Conservation (phyloP, 75 land plant genomes). For the Cupressus sempervirens region DNA sequence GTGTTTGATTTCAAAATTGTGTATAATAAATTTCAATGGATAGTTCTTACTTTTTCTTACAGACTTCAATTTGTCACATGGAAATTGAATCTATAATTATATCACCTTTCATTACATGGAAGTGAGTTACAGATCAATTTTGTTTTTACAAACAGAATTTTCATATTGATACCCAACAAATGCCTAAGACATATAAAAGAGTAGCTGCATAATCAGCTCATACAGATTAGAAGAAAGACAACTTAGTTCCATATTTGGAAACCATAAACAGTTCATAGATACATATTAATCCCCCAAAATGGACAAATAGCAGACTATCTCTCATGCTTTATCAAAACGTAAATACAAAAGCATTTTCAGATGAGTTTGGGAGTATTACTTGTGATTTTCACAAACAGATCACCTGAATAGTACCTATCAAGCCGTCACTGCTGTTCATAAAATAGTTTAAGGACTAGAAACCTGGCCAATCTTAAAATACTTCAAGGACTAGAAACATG, state of each 20-base stretch:
- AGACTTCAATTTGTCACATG: not conserved
- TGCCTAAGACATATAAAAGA: not conserved
- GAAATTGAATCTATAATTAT: not conserved
- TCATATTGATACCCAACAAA: not conserved
- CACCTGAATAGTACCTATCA: not conserved
- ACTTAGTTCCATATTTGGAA: too few species aligned
- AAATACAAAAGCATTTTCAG: too few species aligned
- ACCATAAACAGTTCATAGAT: too few species aligned
- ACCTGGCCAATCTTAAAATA: not conserved
- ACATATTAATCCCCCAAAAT: too few species aligned
- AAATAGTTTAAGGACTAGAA: conserved; percentile 1
- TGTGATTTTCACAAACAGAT: not conserved
- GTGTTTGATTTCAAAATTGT: conserved; percentile 1
- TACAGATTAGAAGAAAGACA: too few species aligned
- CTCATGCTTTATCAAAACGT: not conserved
- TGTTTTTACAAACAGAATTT: not conserved
- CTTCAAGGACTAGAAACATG: not conserved
- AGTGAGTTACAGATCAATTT: not conserved
- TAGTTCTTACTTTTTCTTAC: not conserved
- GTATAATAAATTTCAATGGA: not conserved
- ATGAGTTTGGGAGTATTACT: not conserved
- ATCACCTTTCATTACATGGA: not conserved
- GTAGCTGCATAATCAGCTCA: too few species aligned
- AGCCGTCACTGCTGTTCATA: not conserved
- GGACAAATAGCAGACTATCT: not conserved